Percentiles rank a stretch among this genome's conserved stretches.
Evolutionary conservation across 441 rosid species (phyloP).

Genomic region (Pelargonium myrrhifolium): DNA sequence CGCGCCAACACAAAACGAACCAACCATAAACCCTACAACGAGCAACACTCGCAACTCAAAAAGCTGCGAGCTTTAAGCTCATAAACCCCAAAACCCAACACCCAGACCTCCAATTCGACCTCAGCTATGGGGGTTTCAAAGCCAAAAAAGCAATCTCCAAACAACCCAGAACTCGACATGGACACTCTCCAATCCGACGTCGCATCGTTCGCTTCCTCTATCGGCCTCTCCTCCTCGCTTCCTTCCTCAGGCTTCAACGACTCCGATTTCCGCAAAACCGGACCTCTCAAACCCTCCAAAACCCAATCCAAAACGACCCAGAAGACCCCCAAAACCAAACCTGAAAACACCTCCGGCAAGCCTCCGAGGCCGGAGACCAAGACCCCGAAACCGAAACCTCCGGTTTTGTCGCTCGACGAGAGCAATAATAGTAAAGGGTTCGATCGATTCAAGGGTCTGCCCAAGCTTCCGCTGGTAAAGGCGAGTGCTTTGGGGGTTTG

Average conservation of each 20-base stretch:
- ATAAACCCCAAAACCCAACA: neutral
- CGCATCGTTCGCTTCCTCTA: constrained; percentile 70
- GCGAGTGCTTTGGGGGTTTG: constrained; percentile 56
- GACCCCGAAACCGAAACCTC: constrained; percentile 41
- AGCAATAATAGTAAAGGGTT: constrained; percentile 20
- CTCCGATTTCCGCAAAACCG: constrained; percentile 57
- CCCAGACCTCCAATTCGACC: neutral
- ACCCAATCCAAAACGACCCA: neutral
- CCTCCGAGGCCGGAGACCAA: constrained; percentile 23
- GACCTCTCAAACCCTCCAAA: constrained; percentile 19
- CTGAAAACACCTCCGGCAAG: constrained; percentile 5
- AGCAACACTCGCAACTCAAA: neutral
- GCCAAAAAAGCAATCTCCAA: neutral
- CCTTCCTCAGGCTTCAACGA: constrained; percentile 71
- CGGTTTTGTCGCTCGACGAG: constrained; percentile 45
- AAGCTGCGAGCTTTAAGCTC: neutral
- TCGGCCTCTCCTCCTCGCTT: constrained; percentile 52
- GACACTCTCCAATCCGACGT: constrained; percentile 47
- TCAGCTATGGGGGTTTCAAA: constrained; percentile 5
- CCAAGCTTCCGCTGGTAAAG: constrained; percentile 65
- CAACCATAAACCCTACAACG: neutral
- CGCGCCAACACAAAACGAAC: neutral
- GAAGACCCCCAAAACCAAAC: neutral
- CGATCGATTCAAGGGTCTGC: constrained; percentile 49
- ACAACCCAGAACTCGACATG: neutral